Conservation (phyloP, 1,284 basidiomycete species). For the Vanrija sp. region DNA sequence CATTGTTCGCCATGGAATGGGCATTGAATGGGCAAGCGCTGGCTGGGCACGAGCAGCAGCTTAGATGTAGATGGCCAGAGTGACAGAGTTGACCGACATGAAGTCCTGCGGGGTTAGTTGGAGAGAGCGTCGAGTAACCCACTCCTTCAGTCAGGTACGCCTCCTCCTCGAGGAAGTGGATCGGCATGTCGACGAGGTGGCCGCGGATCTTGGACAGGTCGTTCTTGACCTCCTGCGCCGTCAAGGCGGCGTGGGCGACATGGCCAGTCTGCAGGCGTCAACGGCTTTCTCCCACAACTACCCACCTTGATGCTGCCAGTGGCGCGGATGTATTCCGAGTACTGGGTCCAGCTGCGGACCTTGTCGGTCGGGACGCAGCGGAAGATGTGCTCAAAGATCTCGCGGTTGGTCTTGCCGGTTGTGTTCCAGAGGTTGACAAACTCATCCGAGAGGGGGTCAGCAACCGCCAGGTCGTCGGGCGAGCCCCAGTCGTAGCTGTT, state of each 20-base stretch:
- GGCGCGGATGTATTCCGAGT: constrained; percentile 58
- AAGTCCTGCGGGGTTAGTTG: no score
- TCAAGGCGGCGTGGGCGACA: constrained; percentile 61
- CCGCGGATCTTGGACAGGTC: constrained; percentile 62
- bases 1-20: no score
- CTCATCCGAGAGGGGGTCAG: constrained; percentile 69
- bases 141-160: constrained; percentile 12
- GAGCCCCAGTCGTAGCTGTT: constrained; percentile 63
- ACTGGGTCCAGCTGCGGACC: constrained; percentile 70
- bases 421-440: constrained; percentile 63
- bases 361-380: constrained; percentile 65
- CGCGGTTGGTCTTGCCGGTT: constrained; percentile 73
- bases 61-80: constrained; percentile 42
- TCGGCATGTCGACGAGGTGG: constrained; percentile 52
- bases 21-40: no score
- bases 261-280: constrained; percentile 64
- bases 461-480: constrained; percentile 63
- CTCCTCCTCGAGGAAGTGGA: constrained; percentile 29
- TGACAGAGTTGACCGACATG: constrained; percentile 39
- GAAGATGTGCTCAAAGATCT: constrained; percentile 57
- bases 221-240: constrained; percentile 66
- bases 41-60: no score
- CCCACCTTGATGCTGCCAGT: constrained; percentile 25
- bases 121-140: constrained; percentile 10
- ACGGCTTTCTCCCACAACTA: constrained; percentile 9